Percentiles rank a stretch among this genome's conserved stretches.
phyloP scores from a whole-genome alignment of 1,139 yeast species.

The Torulaspora pretoriensis region DNA sequence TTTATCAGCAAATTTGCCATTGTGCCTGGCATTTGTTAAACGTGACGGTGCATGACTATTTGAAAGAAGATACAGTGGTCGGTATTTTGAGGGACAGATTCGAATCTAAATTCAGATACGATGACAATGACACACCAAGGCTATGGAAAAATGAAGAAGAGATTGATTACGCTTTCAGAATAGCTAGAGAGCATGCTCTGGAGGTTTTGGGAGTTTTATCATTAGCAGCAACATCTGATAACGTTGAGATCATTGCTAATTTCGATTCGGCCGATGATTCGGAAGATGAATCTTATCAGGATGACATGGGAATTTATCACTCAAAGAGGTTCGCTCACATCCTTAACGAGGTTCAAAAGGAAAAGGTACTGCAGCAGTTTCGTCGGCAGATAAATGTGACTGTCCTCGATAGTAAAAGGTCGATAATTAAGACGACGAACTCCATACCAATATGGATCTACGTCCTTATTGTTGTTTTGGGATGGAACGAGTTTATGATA shows the following conservation, averaged over 20 bases:
- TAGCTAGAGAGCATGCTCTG: conserved; percentile 57
- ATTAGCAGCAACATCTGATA: conserved; percentile 51
- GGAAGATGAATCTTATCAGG: conserved; percentile 42
- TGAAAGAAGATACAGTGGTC: conserved; percentile 56
- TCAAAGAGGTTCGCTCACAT: conserved; percentile 51
- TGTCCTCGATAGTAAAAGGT: conserved; percentile 79
- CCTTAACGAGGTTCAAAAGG: conserved; percentile 54
- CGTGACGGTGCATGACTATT: conserved; percentile 53
- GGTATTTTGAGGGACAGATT: conserved; percentile 62
- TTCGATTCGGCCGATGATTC: conserved; percentile 41
- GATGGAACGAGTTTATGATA: conserved; percentile 96
- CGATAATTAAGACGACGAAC: conserved; percentile 63
- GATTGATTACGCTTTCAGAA: conserved; percentile 59
- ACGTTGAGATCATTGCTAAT: conserved; percentile 55
- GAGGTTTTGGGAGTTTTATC: conserved; percentile 57
- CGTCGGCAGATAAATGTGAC: conserved; percentile 75
- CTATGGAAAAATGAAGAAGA: conserved; percentile 75
- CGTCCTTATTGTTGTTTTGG: conserved; percentile 64
- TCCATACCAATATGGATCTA: conserved; percentile 84
- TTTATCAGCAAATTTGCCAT: conserved; percentile 45
- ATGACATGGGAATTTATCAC: conserved; percentile 36
- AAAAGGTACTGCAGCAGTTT: conserved; percentile 55
- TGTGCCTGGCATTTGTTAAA: conserved; percentile 66
- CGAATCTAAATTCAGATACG: conserved; percentile 80
- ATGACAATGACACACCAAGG: conserved; percentile 74